A percentile compares a stretch with the other conserved stretches of the same genome.
Evolutionary conservation across 208 protist genomes (phyloP).

Genomic region (Crithidia fasciculata): DNA sequence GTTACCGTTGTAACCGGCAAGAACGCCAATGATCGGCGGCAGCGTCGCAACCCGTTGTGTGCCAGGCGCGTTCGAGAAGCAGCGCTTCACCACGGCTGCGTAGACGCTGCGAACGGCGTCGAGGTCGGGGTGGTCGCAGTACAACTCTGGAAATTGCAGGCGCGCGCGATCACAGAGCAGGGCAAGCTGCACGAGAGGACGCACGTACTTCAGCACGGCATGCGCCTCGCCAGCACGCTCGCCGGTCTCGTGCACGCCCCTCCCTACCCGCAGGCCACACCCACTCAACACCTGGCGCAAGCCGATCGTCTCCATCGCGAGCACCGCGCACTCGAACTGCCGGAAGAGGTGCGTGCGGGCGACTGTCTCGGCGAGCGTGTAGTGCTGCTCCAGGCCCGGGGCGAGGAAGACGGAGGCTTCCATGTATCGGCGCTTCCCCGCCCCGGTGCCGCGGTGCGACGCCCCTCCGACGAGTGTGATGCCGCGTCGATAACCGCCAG

Average conservation of each 20-base stretch:
- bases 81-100: slow-evolving; percentile 18
- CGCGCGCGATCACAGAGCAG: slow-evolving; percentile 25
- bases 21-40: slow-evolving; percentile 10
- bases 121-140: slow-evolving; percentile 33
- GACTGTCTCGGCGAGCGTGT: slow-evolving; percentile 43
- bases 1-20: slow-evolving; percentile 20
- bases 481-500: slow-evolving; percentile 30
- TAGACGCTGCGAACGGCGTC: slow-evolving; percentile 26
- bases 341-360: slow-evolving; percentile 53
- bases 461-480: slow-evolving; percentile 13
- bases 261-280: slow-evolving; percentile 17
- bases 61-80: slow-evolving; percentile 15
- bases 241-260: neutral
- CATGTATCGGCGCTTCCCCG: slow-evolving; percentile 18
- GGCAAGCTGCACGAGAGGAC: slow-evolving; percentile 19
- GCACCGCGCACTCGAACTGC: slow-evolving; percentile 56
- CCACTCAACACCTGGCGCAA: slow-evolving; percentile 46
- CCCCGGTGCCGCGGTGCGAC: neutral
- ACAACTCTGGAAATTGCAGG: slow-evolving; percentile 55
- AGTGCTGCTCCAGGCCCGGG: slow-evolving; percentile 49
- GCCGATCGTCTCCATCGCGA: slow-evolving; percentile 53
- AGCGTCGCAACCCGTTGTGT: neutral
- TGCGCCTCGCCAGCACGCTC: slow-evolving; percentile 1
- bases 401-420: slow-evolving; percentile 57
- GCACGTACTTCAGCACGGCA: slow-evolving; percentile 7